Evolutionary conservation across 495 filamentous ascomycete genomes (phyloP).

Genomic region (Parachaetomium inaequale): DNA sequence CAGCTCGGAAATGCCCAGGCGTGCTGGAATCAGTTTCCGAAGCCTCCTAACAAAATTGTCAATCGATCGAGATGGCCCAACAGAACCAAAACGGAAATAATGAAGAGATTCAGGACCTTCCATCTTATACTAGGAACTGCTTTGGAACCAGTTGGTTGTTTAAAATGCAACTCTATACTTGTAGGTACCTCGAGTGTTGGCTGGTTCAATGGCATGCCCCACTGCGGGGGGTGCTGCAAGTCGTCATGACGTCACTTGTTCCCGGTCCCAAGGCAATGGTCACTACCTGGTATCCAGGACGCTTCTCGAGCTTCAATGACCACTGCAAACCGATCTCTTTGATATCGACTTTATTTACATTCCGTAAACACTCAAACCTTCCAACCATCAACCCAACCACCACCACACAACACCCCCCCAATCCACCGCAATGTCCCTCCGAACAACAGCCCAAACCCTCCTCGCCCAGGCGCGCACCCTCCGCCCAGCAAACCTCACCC

Average conservation of each 20-base stretch:
- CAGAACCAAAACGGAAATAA: no score
- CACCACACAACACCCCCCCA: neutral
- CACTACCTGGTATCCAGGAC: neutral
- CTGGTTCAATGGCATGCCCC: neutral
- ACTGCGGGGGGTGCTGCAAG: neutral
- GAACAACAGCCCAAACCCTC: neutral
- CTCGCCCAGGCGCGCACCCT: neutral
- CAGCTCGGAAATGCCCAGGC: no score
- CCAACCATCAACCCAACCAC: neutral
- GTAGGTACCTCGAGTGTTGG: no score
- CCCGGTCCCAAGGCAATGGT: neutral
- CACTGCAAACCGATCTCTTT: neutral
- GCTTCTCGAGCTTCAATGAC: neutral
- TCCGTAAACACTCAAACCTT: neutral
- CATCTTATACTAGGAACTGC: no score
- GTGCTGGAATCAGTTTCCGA: no score
- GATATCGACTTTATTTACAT: neutral
- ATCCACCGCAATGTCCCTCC: slow-evolving; percentile 8
- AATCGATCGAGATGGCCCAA: no score
- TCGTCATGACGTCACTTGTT: slow-evolving; percentile 21
- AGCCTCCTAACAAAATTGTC: no score
- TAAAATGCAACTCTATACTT: neutral
- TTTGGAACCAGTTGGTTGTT: neutral
- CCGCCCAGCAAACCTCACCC: neutral
- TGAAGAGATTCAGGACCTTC: no score